Evolutionary conservation across 192 early-diverging fungal species (phyloP).

Genomic region (Umbelopsis ramanniana): DNA sequence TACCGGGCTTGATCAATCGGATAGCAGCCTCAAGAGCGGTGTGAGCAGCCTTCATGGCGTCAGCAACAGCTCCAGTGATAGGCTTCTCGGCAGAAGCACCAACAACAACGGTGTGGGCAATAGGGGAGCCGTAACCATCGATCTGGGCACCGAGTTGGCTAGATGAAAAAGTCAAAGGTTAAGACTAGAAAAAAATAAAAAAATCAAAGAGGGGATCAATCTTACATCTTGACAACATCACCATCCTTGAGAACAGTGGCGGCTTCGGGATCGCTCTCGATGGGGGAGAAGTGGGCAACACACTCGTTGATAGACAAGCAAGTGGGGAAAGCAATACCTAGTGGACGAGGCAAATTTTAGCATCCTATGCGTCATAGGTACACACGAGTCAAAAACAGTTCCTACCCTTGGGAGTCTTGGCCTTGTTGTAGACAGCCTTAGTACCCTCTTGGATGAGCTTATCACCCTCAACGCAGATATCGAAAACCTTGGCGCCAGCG

Average conservation of each 20-base stretch:
- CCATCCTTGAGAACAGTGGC: slow-evolving; percentile 66
- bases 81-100: slow-evolving; percentile 81
- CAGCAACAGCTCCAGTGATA: slow-evolving; percentile 82
- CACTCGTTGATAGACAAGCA: slow-evolving; percentile 83
- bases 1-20: slow-evolving; percentile 86
- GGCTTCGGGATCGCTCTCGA: slow-evolving; percentile 71
- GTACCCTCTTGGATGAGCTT: slow-evolving; percentile 75
- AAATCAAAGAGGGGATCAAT: neutral
- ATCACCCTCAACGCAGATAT: slow-evolving; percentile 90
- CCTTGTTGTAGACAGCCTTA: slow-evolving; percentile 83
- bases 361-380: neutral
- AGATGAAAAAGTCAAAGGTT: neutral
- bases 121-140: slow-evolving; percentile 85
- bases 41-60: slow-evolving; percentile 88
- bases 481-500: slow-evolving; percentile 83
- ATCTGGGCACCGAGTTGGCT: slow-evolving; percentile 89
- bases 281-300: slow-evolving; percentile 86
- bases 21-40: slow-evolving; percentile 83
- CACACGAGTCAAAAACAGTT: slow-evolving; percentile 12
- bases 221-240: slow-evolving; percentile 89
- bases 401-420: slow-evolving; percentile 73
- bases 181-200: neutral
- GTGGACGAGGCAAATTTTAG: neutral
- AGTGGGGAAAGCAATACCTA: slow-evolving; percentile 88
- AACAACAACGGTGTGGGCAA: slow-evolving; percentile 83